phyloP scores from a whole-genome alignment of 495 filamentous ascomycete species.

The Penicillium pulvis region DNA sequence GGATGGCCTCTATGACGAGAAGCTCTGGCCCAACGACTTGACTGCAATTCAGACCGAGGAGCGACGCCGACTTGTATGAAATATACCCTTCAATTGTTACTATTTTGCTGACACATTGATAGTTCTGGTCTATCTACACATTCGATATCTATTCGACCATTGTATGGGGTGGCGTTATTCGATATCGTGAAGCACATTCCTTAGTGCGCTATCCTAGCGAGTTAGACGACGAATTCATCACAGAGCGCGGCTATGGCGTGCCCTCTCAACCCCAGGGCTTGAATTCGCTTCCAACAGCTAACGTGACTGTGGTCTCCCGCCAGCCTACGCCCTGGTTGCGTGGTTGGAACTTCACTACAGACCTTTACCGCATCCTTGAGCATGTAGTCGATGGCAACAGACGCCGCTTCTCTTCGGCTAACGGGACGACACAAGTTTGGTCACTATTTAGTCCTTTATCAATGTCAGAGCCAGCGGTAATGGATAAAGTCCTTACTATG shows the following conservation, averaged over 20 bases:
- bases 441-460: constrained; percentile 27
- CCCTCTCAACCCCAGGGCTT: constrained; percentile 19
- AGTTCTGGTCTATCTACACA: constrained; percentile 58
- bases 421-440: constrained; percentile 32
- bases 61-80: constrained; percentile 46
- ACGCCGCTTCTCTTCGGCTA: constrained; percentile 28
- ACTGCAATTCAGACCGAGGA: constrained; percentile 47
- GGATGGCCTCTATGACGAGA: constrained; percentile 51
- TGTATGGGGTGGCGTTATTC: constrained; percentile 49
- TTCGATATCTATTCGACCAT: constrained; percentile 52
- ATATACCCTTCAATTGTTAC: not conserved
- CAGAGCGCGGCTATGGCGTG: constrained; percentile 27
- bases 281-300: constrained; percentile 2
- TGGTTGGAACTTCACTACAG: constrained; percentile 55
- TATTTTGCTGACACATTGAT: not conserved
- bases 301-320: constrained; percentile 16
- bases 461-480: constrained; percentile 34
- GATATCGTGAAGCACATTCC: constrained; percentile 45
- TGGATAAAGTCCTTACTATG: constrained; percentile 41
- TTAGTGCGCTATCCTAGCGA: constrained; percentile 48
- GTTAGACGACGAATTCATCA: constrained; percentile 46
- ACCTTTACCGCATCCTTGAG: constrained; percentile 54
- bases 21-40: constrained; percentile 48
- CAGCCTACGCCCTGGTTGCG: constrained; percentile 43
- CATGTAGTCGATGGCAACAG: constrained; percentile 41